Evolutionary conservation across 169 alveolate species (phyloP).

Genomic region (Plasmodium fragile): DNA sequence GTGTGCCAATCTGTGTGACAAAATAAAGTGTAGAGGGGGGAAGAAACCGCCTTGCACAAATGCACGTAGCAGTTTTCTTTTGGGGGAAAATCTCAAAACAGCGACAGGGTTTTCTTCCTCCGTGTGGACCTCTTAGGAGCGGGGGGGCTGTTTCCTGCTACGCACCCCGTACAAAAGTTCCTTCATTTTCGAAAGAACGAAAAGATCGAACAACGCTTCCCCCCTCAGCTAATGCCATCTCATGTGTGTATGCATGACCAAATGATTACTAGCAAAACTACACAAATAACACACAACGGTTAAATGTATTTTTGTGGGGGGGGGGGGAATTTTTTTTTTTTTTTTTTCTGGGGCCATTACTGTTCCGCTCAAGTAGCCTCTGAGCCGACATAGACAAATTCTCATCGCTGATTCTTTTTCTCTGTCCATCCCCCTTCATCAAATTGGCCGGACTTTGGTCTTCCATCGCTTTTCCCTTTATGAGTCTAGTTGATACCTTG

Average conservation of each 20-base stretch:
- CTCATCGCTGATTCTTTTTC: constrained; percentile 3
- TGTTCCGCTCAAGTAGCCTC: constrained; percentile 38
- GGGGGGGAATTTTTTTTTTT: background rate
- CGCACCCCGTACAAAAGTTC: background rate
- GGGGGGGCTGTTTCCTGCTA: background rate
- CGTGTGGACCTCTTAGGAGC: background rate
- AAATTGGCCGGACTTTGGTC: constrained; percentile 11
- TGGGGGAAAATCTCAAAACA: background rate
- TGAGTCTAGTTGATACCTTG: background rate
- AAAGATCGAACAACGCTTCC: background rate
- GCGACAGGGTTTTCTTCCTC: background rate
- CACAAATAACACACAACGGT: background rate
- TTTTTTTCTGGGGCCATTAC: constrained; percentile 3
- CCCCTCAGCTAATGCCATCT: background rate
- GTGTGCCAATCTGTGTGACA: background rate
- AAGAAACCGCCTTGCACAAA: background rate
- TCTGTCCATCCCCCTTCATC: constrained; percentile 13
- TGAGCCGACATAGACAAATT: constrained; percentile 33
- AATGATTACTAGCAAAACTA: background rate
- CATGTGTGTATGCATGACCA: background rate
- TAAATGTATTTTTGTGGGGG: background rate
- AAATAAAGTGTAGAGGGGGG: background rate
- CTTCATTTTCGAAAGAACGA: background rate
- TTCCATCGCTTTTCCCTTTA: constrained; percentile 8
- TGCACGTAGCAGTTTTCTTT: background rate